Conservation (phyloP, 768 basidiomycete species). For the Ramaria sp. region DNA sequence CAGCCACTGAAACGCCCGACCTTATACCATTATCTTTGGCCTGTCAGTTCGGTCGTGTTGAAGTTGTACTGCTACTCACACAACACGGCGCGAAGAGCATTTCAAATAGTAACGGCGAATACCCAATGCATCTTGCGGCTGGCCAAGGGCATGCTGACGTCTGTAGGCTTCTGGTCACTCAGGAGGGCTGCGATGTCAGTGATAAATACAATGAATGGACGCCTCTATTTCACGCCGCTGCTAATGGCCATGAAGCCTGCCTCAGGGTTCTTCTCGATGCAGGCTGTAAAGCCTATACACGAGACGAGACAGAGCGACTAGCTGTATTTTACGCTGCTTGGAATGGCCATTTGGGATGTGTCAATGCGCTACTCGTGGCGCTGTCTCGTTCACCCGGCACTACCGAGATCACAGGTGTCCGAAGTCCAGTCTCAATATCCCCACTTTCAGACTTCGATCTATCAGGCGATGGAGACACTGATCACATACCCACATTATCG, state of each 20-base stretch:
- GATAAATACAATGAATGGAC: conserved; percentile 99
- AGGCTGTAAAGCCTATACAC: conserved; percentile 61
- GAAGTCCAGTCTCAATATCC: conserved; percentile 9
- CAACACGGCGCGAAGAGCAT: conserved; percentile 65
- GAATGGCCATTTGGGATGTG: conserved; percentile 76
- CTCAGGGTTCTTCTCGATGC: conserved; percentile 71
- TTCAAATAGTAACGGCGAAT: conserved; percentile 92
- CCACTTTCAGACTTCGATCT: conserved; percentile 21
- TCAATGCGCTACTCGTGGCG: conserved; percentile 46
- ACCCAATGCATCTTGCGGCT: conserved; percentile 92
- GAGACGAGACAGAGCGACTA: conserved; percentile 77
- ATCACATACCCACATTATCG: conserved; percentile 88
- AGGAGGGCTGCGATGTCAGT: conserved; percentile 72
- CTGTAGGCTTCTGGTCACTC: conserved; percentile 62
- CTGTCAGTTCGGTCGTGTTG: conserved; percentile 78
- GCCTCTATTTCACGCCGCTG: conserved; percentile 89
- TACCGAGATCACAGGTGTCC: neutral
- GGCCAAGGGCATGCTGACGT: conserved; percentile 84
- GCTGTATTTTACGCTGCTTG: conserved; percentile 94
- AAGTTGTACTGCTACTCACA: conserved; percentile 71
- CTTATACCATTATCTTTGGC: conserved; percentile 84
- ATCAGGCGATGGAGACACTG: conserved; percentile 63
- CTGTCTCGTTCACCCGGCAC: conserved; percentile 18
- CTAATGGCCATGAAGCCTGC: conserved; percentile 69
- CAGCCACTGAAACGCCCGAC: conserved; percentile 48